Evolutionary conservation across 192 early-diverging fungal genomes (phyloP).

Genomic region (Backusella tuberculispora): DNA sequence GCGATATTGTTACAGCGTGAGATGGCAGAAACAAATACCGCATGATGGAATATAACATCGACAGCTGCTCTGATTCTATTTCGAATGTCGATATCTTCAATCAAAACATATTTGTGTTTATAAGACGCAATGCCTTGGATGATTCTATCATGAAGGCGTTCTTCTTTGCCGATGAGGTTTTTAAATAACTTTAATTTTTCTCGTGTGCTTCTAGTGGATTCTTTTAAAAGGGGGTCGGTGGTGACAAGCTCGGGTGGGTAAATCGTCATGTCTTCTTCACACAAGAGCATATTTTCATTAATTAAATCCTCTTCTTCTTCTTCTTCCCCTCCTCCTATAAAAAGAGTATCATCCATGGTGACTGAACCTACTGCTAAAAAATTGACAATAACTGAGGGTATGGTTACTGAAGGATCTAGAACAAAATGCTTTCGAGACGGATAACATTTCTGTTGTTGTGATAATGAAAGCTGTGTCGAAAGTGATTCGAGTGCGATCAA

Average conservation of each 20-base stretch:
- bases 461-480: constrained; percentile 24
- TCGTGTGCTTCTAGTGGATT: not conserved
- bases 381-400: not conserved
- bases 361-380: not conserved
- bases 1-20: not conserved
- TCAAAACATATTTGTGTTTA: constrained; percentile 43
- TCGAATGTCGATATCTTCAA: constrained; percentile 45
- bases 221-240: not conserved
- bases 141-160: constrained; percentile 34
- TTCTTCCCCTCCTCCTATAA: not conserved
- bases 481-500: constrained; percentile 37
- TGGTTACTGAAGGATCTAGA: not conserved
- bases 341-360: not conserved
- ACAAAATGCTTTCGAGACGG: constrained; percentile 3
- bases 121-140: constrained; percentile 43
- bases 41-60: constrained; percentile 44
- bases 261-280: constrained; percentile 10
- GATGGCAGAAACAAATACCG: constrained; percentile 40
- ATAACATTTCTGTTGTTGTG: not conserved
- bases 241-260: constrained; percentile 12
- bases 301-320: not conserved
- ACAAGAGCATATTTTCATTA: not conserved
- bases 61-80: constrained; percentile 41
- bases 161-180: constrained; percentile 29
- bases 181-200: constrained; percentile 20